A percentile compares a stretch with the other conserved stretches of the same genome.
phyloP scores from a whole-genome alignment of 2,329 filamentous ascomycete species.

The Beauveria bassiana region DNA sequence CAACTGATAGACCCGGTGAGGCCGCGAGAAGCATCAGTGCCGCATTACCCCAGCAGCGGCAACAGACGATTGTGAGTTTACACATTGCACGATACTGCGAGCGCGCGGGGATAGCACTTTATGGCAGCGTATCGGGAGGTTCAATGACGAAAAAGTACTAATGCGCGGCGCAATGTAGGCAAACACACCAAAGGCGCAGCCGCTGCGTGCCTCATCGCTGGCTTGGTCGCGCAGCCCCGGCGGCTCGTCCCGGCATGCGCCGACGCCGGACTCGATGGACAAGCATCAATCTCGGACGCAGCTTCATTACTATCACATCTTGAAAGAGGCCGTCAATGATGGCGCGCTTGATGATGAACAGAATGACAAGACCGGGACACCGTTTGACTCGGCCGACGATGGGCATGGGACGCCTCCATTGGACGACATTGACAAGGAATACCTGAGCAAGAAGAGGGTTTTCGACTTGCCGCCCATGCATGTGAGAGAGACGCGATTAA shows the following conservation, averaged over 20 bases:
- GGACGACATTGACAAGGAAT: constrained; percentile 5
- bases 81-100: background rate
- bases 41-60: background rate
- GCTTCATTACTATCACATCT: background rate
- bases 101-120: too few relatives aligned
- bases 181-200: background rate
- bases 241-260: background rate
- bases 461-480: background rate
- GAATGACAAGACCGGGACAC: background rate
- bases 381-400: background rate
- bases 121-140: too few relatives aligned
- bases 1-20: background rate
- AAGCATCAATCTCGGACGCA: background rate
- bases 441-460: background rate
- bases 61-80: background rate
- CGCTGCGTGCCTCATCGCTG: background rate
- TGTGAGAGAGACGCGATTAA: background rate
- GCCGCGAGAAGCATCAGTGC: background rate
- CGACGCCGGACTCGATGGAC: background rate
- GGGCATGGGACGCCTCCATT: background rate
- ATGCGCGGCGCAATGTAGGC: too few relatives aligned
- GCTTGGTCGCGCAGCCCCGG: background rate
- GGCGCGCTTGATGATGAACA: background rate
- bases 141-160: too few relatives aligned
- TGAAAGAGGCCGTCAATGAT: background rate